These are phyloP conservation scores for Arthrocladium fulminans DNA, from an alignment of 2,329 filamentous ascomycete species.

Conservation along the genomic window DNA sequence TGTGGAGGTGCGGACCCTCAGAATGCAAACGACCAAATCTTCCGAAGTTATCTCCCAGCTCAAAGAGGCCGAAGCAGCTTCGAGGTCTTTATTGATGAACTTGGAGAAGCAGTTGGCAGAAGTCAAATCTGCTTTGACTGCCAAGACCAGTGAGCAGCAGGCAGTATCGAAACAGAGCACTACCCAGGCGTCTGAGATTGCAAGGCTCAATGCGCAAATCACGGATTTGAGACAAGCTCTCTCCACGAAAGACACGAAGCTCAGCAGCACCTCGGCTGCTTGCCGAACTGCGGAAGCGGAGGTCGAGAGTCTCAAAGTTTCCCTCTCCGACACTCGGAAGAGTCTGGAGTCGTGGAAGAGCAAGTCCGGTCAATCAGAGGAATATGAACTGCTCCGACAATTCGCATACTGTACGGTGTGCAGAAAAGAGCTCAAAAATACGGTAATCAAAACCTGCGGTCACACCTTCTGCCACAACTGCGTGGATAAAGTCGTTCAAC, in stretches of 20 bases:
- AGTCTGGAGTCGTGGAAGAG: constrained; percentile 74
- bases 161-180: constrained; percentile 61
- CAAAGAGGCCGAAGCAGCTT: constrained; percentile 78
- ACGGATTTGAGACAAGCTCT: constrained; percentile 65
- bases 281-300: constrained; percentile 59
- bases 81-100: constrained; percentile 66
- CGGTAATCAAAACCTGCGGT: constrained; percentile 83
- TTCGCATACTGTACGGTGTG: constrained; percentile 85
- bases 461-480: constrained; percentile 90
- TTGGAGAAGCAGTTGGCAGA: constrained; percentile 87
- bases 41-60: constrained; percentile 88
- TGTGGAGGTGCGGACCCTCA: constrained; percentile 67
- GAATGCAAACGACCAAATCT: constrained; percentile 77
- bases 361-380: constrained; percentile 22
- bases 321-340: constrained; percentile 69
- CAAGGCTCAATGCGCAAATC: constrained; percentile 62
- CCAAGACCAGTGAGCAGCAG: constrained; percentile 62
- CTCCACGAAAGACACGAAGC: constrained; percentile 63
- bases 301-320: constrained; percentile 67
- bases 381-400: constrained; percentile 19
- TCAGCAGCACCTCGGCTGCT: constrained; percentile 54
- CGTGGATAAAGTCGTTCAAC: constrained; percentile 78
- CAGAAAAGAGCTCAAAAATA: constrained; percentile 88
- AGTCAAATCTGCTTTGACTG: constrained; percentile 66
- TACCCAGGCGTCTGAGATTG: constrained; percentile 58